Evolutionary conservation across 2,329 filamentous ascomycete species (phyloP), one percentile per base, ranked within the genome.

Genomic region (Colletotrichum sp.): DNA sequence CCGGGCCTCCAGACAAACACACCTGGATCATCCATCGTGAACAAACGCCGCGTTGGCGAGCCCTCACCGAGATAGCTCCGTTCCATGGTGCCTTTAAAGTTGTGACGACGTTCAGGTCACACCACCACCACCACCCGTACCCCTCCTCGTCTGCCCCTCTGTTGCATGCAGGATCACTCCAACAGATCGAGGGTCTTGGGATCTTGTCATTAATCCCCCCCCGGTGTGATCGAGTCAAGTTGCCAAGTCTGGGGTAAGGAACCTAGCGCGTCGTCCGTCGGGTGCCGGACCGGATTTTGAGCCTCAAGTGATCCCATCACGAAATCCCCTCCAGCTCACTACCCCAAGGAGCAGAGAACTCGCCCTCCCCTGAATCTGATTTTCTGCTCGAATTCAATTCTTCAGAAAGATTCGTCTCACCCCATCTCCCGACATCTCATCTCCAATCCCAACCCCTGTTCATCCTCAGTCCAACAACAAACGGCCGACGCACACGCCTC

Each of bases 31-130:
- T 62, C 68, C 43, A 47, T 63, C 55, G 18, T 73, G 68, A 47
- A 34, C 12, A 63, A 33, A 65, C 16, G 55, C 43, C 71, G 71
- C 61, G 55, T 66, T 73, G 67, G 67, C 71, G 67, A 62, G 33
- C 31, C 7, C 38, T 34, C 27, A 31, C 68, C 71, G 71, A 73
- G 43, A 66, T 73, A 63, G 62, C 68, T 73, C 71, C 71, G 68
- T 54, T 27, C 8, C 27, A 18, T 7, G 33, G 13, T 27, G 8
- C 47, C 51, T 64, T 66, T 62, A 66, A 55, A 59, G 70, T 70
- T 73, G 67, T 51, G 59, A 65, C 34, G 51, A 54, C n/a, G 12
- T 13, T 68, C 33, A 51, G 68, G 67, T 66, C 71, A 63, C 57
- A 24, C 55, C 43, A 58, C 47, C 55, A 33, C 13, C 61, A 24